Evolutionary conservation across 176 grass and related monocot genomes (phyloP).

Genomic region (Musa itinerans): DNA sequence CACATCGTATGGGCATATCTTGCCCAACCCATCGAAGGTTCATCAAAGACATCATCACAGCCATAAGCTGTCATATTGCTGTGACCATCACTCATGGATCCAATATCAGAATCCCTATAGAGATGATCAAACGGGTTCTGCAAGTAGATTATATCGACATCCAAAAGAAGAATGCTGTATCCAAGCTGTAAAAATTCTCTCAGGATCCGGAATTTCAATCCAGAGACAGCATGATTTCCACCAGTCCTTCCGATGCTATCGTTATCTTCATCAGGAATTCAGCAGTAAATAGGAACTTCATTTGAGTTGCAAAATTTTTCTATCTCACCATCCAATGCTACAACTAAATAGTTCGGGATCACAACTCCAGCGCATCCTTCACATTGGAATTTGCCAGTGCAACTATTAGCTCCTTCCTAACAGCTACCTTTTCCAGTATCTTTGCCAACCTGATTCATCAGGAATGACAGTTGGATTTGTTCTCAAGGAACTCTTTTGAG

Average conservation of each 20-base stretch:
- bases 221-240: slow-evolving; percentile 83
- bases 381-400: slow-evolving; percentile 95
- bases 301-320: slow-evolving; percentile 64
- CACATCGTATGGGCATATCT: slow-evolving; percentile 98
- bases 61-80: slow-evolving; percentile 88
- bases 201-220: slow-evolving; percentile 84
- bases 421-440: slow-evolving; percentile 61
- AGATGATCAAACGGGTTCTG: slow-evolving; percentile 91
- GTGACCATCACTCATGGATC: slow-evolving; percentile 97
- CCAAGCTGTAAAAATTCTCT: slow-evolving; percentile 99
- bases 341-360: slow-evolving; percentile 89
- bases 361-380: slow-evolving; percentile 64
- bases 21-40: slow-evolving; percentile 85
- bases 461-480: slow-evolving; percentile 72
- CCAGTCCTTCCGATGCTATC: slow-evolving; percentile 59
- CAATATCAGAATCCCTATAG: slow-evolving; percentile 83
- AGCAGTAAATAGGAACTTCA: slow-evolving; percentile 68
- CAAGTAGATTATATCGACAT: slow-evolving; percentile 90
- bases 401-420: slow-evolving; percentile 80
- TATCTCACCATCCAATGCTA: slow-evolving; percentile 73
- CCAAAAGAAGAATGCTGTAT: slow-evolving; percentile 78
- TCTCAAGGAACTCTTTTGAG: slow-evolving; percentile 35
- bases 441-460: slow-evolving; percentile 69
- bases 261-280: slow-evolving; percentile 62
- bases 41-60: slow-evolving; percentile 92